Percentiles rank a stretch among this genome's conserved stretches.
Conservation (phyloP, 83 land plant genomes). For the Isoetes engelmannii region DNA sequence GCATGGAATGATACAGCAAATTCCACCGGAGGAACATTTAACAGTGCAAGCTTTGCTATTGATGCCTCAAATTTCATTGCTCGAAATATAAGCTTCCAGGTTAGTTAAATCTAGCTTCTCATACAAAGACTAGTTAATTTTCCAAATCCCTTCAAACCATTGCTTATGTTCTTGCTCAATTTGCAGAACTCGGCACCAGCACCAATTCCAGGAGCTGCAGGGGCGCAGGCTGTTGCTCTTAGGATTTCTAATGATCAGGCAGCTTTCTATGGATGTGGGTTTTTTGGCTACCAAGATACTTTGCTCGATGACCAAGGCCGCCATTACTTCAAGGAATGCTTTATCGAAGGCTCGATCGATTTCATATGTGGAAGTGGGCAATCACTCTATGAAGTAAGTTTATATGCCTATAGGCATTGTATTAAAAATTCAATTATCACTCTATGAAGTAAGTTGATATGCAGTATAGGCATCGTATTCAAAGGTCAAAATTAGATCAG, state of each 20-base stretch:
- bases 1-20: constrained; percentile 57
- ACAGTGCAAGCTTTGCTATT: constrained; percentile 37
- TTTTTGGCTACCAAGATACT: constrained; percentile 67
- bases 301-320: constrained; percentile 58
- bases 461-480: too few species aligned
- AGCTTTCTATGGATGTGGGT: constrained; percentile 66
- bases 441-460: too few species aligned
- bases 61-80: constrained; percentile 51
- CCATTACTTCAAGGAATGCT: constrained; percentile 61
- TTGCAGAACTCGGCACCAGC: constrained; percentile 52
- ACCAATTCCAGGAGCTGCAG: constrained; percentile 42
- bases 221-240: constrained; percentile 64
- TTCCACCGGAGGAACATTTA: constrained; percentile 32
- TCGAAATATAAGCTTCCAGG: constrained; percentile 51
- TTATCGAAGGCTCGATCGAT: constrained; percentile 65
- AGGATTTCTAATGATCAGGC: constrained; percentile 53
- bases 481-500: too few species aligned
- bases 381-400: constrained; percentile 53
- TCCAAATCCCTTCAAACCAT: not conserved
- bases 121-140: not conserved
- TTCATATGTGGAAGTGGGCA: constrained; percentile 67
- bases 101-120: constrained; percentile 8
- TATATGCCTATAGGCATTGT: too few species aligned
- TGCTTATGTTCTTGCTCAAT: not conserved
- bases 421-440: too few species aligned